phyloP scores from a whole-genome alignment of 2,329 filamentous ascomycete species.

The Neonectria hederae region DNA sequence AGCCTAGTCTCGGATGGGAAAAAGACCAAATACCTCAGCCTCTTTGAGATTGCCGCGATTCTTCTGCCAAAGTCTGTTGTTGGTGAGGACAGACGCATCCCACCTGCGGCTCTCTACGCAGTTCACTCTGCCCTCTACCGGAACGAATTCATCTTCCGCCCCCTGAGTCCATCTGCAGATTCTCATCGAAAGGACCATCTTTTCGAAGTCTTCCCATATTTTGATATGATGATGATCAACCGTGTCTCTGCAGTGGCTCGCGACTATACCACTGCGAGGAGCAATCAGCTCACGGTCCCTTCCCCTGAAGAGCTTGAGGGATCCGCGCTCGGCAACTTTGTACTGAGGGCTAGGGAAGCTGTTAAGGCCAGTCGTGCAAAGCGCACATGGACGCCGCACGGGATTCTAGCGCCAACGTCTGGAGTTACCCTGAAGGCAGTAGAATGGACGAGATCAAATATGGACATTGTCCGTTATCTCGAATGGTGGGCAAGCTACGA shows the following conservation, averaged over 20 bases:
- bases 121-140: conserved; percentile 72
- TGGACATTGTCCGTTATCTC: conserved; percentile 72
- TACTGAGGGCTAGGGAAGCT: conserved; percentile 57
- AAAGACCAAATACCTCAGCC: conserved; percentile 56
- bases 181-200: conserved; percentile 61
- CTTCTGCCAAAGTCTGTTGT: conserved; percentile 51
- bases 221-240: conserved; percentile 43
- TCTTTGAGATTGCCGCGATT: conserved; percentile 60
- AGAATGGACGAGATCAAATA: conserved; percentile 45
- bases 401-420: conserved; percentile 51
- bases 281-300: conserved; percentile 28
- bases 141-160: conserved; percentile 68
- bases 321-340: conserved; percentile 54
- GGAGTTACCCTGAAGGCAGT: conserved; percentile 30
- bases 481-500: conserved; percentile 72
- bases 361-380: conserved; percentile 62
- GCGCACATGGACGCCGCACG: conserved; percentile 60
- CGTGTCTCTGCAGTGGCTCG: conserved; percentile 48
- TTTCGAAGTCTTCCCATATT: conserved; percentile 64
- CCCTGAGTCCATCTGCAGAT: conserved; percentile 58
- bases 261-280: conserved; percentile 40
- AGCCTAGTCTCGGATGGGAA: conserved; percentile 49
- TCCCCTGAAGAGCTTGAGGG: conserved; percentile 28
- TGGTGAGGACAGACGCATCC: conserved; percentile 51
- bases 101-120: conserved; percentile 68